These are phyloP conservation scores for Didymella sp. DNA, from an alignment of 2,329 filamentous ascomycete genomes.

Conservation along the genomic window DNA sequence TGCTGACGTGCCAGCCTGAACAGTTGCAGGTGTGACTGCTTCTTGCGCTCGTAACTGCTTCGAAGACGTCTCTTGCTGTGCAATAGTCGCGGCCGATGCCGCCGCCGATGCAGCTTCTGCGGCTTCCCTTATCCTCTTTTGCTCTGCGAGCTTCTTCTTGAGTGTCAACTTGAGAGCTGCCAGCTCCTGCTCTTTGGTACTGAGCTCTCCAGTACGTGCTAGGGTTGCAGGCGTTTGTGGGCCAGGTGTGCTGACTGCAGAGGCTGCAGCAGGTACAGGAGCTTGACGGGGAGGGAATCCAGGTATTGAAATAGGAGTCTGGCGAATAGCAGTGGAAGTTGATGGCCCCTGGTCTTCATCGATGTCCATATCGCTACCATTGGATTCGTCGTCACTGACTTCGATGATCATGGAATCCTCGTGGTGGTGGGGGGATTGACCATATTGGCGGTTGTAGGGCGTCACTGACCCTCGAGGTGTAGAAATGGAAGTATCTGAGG, in stretches of 20 bases:
- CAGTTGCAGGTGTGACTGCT: not conserved
- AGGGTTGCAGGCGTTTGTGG: constrained; percentile 47
- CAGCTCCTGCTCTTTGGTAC: constrained; percentile 58
- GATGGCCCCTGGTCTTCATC: constrained; percentile 59
- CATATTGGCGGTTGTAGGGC: constrained; percentile 66
- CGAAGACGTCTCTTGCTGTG: not conserved
- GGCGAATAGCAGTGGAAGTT: constrained; percentile 19
- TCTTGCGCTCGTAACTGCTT: not conserved
- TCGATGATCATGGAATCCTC: constrained; percentile 78
- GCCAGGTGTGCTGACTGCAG: constrained; percentile 42
- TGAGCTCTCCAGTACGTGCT: constrained; percentile 53
- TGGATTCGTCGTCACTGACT: constrained; percentile 76
- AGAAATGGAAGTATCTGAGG: constrained; percentile 70
- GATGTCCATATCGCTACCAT: constrained; percentile 70
- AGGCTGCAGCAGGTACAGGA: constrained; percentile 31
- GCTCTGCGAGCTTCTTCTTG: constrained; percentile 38
- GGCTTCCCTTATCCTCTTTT: constrained; percentile 32
- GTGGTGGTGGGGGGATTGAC: constrained; percentile 59
- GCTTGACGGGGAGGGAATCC: constrained; percentile 37
- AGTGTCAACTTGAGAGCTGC: constrained; percentile 50
- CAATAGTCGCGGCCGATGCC: constrained; percentile 1
- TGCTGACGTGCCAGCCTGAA: not conserved
- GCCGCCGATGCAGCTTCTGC: constrained; percentile 22
- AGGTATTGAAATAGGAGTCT: constrained; percentile 24
- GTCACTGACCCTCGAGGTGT: constrained; percentile 36